These are phyloP conservation scores for Dipteronia dyeriana DNA, from an alignment of 345 rosid genomes.

Conservation along the genomic window DNA sequence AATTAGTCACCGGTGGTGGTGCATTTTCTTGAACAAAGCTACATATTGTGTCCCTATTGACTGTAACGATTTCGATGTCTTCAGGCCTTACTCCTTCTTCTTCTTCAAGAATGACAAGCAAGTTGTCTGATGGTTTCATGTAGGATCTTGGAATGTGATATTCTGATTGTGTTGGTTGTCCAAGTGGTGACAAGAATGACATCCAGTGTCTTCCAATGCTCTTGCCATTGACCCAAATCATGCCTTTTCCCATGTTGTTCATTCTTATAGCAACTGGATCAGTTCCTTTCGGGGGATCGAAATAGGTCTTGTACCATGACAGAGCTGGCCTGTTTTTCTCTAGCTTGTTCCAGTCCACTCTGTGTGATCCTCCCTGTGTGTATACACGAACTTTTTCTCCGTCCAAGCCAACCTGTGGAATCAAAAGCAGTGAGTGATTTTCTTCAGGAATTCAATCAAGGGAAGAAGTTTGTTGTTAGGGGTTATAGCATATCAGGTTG, in stretches of 20 bases:
- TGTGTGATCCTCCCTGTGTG: constrained; percentile 52
- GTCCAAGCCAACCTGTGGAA: constrained; percentile 54
- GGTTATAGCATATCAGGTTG: too few species aligned
- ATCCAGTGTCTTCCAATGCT: constrained; percentile 86
- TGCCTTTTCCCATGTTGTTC: constrained; percentile 73
- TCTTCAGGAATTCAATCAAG: not conserved
- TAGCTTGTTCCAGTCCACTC: constrained; percentile 47
- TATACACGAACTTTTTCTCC: constrained; percentile 53
- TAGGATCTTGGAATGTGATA: constrained; percentile 86
- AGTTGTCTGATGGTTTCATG: constrained; percentile 62
- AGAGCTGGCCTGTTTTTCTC: constrained; percentile 41
- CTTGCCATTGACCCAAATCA: constrained; percentile 86
- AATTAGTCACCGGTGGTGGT: constrained; percentile 60
- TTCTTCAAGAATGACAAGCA: constrained; percentile 74
- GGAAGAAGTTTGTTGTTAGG: too few species aligned
- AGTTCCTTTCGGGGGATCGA: constrained; percentile 69
- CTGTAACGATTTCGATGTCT: constrained; percentile 48
- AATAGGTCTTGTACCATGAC: constrained; percentile 79
- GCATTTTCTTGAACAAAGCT: constrained; percentile 53
- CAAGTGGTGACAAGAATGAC: constrained; percentile 68
- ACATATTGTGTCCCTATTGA: constrained; percentile 79
- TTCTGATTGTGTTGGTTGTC: constrained; percentile 67
- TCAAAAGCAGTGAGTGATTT: not conserved
- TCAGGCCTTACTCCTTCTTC: constrained; percentile 57
- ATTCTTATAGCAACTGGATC: constrained; percentile 57